Conservation (phyloP, 495 filamentous ascomycete species). For the Halenospora varia region DNA sequence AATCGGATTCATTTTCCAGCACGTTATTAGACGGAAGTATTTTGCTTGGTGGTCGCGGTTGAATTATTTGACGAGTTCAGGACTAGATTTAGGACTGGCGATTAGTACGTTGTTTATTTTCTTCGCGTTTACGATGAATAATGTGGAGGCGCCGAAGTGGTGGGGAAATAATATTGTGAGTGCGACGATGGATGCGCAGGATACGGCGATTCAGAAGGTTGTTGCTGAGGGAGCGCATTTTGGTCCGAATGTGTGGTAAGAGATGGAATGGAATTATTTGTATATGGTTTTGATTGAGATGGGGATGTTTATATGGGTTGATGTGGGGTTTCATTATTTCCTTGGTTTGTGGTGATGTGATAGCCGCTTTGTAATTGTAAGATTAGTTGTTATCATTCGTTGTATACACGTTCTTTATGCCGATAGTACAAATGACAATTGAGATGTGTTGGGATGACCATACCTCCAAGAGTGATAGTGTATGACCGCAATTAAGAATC, state of each 20-base stretch:
- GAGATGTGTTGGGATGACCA: too few species aligned
- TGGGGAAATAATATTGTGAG: slow-evolving; percentile 56
- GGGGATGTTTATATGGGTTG: background rate
- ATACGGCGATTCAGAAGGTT: slow-evolving; percentile 46
- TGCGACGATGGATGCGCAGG: slow-evolving; percentile 51
- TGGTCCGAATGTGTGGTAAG: slow-evolving; percentile 43
- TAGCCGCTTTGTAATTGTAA: background rate
- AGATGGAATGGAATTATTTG: background rate
- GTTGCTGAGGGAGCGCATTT: slow-evolving; percentile 51
- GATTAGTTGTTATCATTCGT: background rate
- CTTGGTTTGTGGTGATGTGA: too few species aligned
- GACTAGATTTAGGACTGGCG: slow-evolving; percentile 46
- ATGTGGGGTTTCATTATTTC: background rate
- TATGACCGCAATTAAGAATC: too few species aligned
- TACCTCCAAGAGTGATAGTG: too few species aligned
- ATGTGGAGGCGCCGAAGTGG: slow-evolving; percentile 43
- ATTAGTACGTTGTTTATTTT: slow-evolving; percentile 44
- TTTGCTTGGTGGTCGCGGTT: slow-evolving; percentile 63
- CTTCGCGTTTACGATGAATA: slow-evolving; percentile 45
- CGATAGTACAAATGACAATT: too few species aligned
- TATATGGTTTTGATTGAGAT: background rate
- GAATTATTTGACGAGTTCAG: slow-evolving; percentile 59
- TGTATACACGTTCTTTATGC: background rate
- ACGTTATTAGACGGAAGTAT: slow-evolving; percentile 48
- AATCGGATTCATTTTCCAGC: slow-evolving; percentile 60